Base-by-base conservation (phyloP, 139 green algal species). In the Deuterostichococcus epilithicus region DNA sequence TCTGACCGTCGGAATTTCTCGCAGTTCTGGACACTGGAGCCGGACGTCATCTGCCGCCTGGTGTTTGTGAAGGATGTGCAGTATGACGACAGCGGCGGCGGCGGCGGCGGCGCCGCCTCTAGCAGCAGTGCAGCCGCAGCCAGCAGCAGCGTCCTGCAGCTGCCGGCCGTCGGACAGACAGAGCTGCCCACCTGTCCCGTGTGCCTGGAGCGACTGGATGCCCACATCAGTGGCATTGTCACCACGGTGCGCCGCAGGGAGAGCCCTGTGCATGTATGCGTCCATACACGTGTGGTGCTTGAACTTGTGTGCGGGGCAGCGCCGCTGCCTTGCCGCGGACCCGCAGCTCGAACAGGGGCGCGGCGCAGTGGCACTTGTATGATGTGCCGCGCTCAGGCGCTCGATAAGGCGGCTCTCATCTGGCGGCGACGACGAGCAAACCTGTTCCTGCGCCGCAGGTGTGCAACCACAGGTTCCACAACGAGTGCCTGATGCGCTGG, bases 401-500 rank as follows among this genome's bases (percentile, higher is more conserved):
- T n/a, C n/a, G n/a, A n/a, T n/a, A n/a, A n/a, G n/a, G n/a, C n/a
- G n/a, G n/a, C n/a, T n/a, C n/a, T n/a, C n/a, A n/a, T n/a, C n/a
- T n/a, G n/a, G n/a, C n/a, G n/a, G n/a, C n/a, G n/a, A n/a, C n/a
- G 39, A 1, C 72, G 18, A 65, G 34, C 0, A 26, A 22, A 26
- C 60, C 74, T 28, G 20, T 58, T 23, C 36, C 38, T 13, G 8
- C 39, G 23, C 8, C 32, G 47, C 79, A 91, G 87, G 89, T 95
- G 30, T 98, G 94, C 92, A 97, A 97, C 76, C 94, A 98, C 83
- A 80, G 89, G 45, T 99, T 99, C 79, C 96, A 99, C 84, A 92
- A 89, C 66, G 87, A 95, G 67, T 99, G 96, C 78, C 83, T 97
- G 76, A 89, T 92, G 81, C 88, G 90, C 72, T 97, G 93, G 93